Conservation (phyloP, 2,329 filamentous ascomycete species). For the Fusarium sacchari region DNA sequence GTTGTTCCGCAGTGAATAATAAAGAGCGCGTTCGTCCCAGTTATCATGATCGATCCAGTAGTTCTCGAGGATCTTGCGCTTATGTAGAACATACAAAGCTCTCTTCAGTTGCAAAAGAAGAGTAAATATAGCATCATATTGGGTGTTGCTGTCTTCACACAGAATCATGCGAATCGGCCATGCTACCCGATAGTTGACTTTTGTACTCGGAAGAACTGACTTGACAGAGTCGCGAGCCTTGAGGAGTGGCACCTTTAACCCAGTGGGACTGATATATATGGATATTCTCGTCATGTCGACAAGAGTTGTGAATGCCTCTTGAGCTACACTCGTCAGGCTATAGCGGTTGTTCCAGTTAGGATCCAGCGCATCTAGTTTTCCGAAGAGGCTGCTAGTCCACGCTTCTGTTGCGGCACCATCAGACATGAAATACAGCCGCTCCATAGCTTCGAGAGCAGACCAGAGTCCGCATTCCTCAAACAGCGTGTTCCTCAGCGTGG, state of each 20-base stretch:
- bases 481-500: constrained; percentile 71
- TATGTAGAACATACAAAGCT: constrained; percentile 73
- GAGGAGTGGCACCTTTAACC: constrained; percentile 54
- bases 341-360: constrained; percentile 82
- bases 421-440: constrained; percentile 78
- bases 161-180: constrained; percentile 79
- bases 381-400: constrained; percentile 77
- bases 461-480: constrained; percentile 76
- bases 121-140: constrained; percentile 78
- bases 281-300: constrained; percentile 72
- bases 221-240: constrained; percentile 66
- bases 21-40: constrained; percentile 58
- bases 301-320: constrained; percentile 71
- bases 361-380: constrained; percentile 72
- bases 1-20: constrained; percentile 71
- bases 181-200: constrained; percentile 73
- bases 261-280: constrained; percentile 60
- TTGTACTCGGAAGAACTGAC: constrained; percentile 67
- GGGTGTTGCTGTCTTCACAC: constrained; percentile 67
- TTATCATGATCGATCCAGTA: constrained; percentile 50
- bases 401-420: constrained; percentile 74
- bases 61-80: constrained; percentile 57
- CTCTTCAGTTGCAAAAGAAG: constrained; percentile 82
- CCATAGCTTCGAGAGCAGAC: constrained; percentile 71
- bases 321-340: constrained; percentile 79